phyloP scores from a whole-genome alignment of 805 yeast species.

The Wickerhamomyces xylosicus region DNA sequence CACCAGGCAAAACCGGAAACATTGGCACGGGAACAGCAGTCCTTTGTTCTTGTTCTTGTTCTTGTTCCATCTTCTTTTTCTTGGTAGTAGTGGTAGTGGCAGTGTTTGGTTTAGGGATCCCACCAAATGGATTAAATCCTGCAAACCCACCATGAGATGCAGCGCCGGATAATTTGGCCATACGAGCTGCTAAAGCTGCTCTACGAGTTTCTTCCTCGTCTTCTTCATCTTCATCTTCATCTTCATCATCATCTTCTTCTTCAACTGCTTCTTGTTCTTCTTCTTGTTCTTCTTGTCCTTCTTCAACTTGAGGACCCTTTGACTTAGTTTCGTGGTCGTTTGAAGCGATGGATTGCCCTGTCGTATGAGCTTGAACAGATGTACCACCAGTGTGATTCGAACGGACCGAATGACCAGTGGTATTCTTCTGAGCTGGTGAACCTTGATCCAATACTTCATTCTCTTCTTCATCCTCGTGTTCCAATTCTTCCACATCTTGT shows the following conservation, averaged over 20 bases:
- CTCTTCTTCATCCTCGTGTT: constrained; percentile 4
- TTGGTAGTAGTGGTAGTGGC: constrained; percentile 16
- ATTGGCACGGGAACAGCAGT: constrained; percentile 36
- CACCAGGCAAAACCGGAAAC: constrained; percentile 35
- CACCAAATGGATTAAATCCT: constrained; percentile 32
- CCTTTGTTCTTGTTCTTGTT: constrained; percentile 11
- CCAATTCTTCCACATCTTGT: no score
- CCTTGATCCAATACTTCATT: no score
- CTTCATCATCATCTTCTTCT: constrained; percentile 27
- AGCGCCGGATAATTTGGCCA: constrained; percentile 91
- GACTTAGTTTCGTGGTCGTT: no score
- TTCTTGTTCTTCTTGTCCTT: constrained; percentile 42
- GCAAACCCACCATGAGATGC: constrained; percentile 39
- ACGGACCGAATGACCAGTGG: no score
- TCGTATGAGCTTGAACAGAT: no score
- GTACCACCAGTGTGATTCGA: no score
- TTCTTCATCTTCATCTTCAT: constrained; percentile 45
- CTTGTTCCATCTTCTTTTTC: constrained; percentile 11
- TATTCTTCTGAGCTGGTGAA: no score
- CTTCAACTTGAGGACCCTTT: constrained; percentile 67
- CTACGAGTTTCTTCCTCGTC: constrained; percentile 72
- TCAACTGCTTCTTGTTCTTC: constrained; percentile 15
- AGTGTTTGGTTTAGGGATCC: constrained; percentile 19
- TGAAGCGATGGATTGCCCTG: no score
- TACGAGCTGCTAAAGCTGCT: constrained; percentile 73